These are phyloP conservation scores for Cyclostephanos invisitatus DNA, from an alignment of 108 stramenopile species.

Conservation along the genomic window DNA sequence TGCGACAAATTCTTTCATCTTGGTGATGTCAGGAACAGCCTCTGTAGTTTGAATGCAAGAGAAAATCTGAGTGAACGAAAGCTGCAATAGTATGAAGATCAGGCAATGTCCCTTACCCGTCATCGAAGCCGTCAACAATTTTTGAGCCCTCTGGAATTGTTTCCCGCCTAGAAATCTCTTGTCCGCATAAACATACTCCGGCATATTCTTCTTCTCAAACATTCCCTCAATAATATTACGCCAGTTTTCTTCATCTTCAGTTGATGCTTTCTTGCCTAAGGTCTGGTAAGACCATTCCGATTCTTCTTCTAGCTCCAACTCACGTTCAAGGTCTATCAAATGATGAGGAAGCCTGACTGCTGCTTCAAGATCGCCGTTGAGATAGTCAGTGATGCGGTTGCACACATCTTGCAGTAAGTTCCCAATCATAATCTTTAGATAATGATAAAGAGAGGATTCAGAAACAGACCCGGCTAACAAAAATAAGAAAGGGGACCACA, in stretches of 20 bases:
- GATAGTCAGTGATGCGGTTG: constrained; percentile 52
- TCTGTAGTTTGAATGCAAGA: constrained; percentile 23
- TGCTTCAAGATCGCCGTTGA: constrained; percentile 67
- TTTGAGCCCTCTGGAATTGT: constrained; percentile 66
- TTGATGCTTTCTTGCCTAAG: constrained; percentile 40
- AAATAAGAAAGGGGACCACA: neutral
- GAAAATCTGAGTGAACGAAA: neutral
- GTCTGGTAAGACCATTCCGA: constrained; percentile 56
- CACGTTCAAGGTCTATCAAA: constrained; percentile 61
- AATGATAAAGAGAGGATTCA: neutral
- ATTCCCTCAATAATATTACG: constrained; percentile 51
- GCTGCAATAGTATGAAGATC: neutral
- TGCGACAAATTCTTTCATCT: constrained; percentile 59
- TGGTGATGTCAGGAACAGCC: constrained; percentile 58
- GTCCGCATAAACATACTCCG: constrained; percentile 49
- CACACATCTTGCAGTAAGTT: constrained; percentile 54
- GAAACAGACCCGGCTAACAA: neutral
- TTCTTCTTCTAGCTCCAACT: constrained; percentile 68
- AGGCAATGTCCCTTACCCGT: constrained; percentile 27
- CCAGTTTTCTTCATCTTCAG: constrained; percentile 61
- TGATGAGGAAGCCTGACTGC: constrained; percentile 55
- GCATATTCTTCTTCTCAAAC: constrained; percentile 38
- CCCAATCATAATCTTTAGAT: constrained; percentile 28
- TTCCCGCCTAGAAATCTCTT: constrained; percentile 74
- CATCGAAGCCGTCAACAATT: constrained; percentile 58